phyloP scores from a whole-genome alignment of 257 asterid species.

The Solanum sejunctum region DNA sequence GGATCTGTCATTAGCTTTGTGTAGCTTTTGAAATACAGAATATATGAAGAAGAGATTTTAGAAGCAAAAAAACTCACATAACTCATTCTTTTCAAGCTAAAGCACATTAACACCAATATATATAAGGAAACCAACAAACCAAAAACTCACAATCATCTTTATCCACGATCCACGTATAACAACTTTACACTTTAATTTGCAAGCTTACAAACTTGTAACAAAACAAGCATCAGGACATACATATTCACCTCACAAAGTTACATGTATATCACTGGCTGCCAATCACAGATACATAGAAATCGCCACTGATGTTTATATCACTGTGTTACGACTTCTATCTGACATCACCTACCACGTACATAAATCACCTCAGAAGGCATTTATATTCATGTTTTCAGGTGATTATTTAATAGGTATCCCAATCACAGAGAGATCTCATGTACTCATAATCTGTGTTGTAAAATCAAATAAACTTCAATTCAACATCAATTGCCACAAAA shows the following conservation, averaged over 20 bases:
- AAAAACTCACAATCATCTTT: background rate
- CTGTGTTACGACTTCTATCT: background rate
- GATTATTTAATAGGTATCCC: background rate
- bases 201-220: background rate
- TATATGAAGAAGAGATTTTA: background rate
- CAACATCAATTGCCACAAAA: too few relatives aligned
- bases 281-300: background rate
- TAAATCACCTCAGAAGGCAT: background rate
- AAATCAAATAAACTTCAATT: background rate
- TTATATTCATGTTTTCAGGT: background rate
- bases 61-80: background rate
- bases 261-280: background rate
- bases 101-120: background rate
- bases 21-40: background rate
- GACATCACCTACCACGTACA: background rate
- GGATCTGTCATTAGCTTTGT: background rate
- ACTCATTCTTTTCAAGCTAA: background rate
- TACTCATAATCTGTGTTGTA: background rate
- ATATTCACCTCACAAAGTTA: background rate
- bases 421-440: background rate
- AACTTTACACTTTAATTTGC: background rate
- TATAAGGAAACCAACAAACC: background rate
- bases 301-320: background rate
- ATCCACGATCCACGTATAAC: background rate
- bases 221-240: background rate